phyloP scores from a whole-genome alignment of 2,329 filamentous ascomycete species.

The Hypoxylon rubiginosum region DNA sequence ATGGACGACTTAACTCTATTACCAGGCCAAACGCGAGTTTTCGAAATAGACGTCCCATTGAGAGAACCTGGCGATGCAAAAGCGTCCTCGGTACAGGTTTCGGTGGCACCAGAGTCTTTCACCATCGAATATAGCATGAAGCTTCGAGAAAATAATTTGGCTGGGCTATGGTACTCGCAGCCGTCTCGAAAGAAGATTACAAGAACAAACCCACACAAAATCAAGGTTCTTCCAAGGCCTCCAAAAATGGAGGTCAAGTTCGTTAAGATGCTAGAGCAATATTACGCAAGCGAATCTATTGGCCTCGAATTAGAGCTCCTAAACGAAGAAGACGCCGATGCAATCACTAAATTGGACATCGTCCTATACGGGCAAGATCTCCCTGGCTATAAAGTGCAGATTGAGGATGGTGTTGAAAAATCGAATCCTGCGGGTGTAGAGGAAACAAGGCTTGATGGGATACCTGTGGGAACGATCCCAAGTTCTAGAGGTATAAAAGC shows the following conservation, averaged over 20 bases:
- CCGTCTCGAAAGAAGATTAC: slow-evolving; percentile 61
- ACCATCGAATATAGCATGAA: slow-evolving; percentile 75
- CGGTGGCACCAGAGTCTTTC: slow-evolving; percentile 75
- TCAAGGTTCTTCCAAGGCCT: slow-evolving; percentile 87
- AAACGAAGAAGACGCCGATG: slow-evolving; percentile 87
- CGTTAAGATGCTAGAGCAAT: slow-evolving; percentile 73
- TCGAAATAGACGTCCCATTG: slow-evolving; percentile 78
- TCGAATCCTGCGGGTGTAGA: slow-evolving; percentile 54
- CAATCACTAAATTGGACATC: slow-evolving; percentile 78
- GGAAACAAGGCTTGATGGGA: slow-evolving; percentile 59
- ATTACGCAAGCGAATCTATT: slow-evolving; percentile 87
- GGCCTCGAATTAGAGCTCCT: slow-evolving; percentile 75
- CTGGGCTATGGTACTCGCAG: slow-evolving; percentile 65
- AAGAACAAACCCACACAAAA: slow-evolving; percentile 64
- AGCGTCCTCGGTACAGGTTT: slow-evolving; percentile 73
- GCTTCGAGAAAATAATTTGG: slow-evolving; percentile 59
- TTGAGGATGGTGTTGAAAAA: slow-evolving; percentile 53
- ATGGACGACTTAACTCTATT: slow-evolving; percentile 73
- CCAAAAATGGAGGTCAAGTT: slow-evolving; percentile 88
- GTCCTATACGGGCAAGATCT: slow-evolving; percentile 72
- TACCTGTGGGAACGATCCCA: slow-evolving; percentile 63
- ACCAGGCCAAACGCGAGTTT: slow-evolving; percentile 77
- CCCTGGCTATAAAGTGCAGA: slow-evolving; percentile 61
- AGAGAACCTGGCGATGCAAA: slow-evolving; percentile 85
- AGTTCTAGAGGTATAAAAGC: slow-evolving; percentile 60